A percentile compares a stretch with the other conserved stretches of the same genome.
Conservation (phyloP, 441 rosid genomes). For the Corymbia citriodora region DNA sequence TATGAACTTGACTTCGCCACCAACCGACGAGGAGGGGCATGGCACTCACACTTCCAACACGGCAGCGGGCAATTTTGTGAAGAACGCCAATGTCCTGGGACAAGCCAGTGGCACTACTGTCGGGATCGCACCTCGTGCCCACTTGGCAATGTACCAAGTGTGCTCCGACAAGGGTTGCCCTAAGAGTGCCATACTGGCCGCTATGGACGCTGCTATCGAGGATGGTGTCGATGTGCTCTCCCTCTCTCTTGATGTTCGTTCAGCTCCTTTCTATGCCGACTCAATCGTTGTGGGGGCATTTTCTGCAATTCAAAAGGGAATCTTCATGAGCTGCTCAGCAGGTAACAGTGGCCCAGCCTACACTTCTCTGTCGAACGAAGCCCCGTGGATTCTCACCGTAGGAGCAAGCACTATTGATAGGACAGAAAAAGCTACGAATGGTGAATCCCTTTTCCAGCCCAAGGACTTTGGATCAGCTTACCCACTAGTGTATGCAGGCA, state of each 20-base stretch:
- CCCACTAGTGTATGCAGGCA: constrained; percentile 1
- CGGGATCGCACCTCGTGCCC: constrained; percentile 3
- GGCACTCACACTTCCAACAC: constrained; percentile 10
- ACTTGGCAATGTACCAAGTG: constrained; percentile 7
- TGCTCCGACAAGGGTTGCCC: background rate
- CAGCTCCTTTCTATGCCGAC: background rate
- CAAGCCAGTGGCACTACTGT: constrained; percentile 1
- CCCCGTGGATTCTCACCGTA: constrained; percentile 9
- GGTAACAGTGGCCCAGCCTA: background rate
- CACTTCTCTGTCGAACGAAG: constrained; percentile 4
- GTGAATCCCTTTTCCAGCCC: constrained; percentile 7
- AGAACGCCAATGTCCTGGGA: constrained; percentile 1
- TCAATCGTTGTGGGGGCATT: background rate
- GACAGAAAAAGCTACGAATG: background rate
- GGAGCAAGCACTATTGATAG: constrained; percentile 3
- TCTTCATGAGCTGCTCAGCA: constrained; percentile 6
- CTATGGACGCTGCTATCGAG: constrained; percentile 7
- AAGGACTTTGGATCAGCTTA: background rate
- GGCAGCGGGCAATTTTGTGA: constrained; percentile 3
- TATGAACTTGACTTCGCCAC: background rate
- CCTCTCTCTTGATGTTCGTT: background rate
- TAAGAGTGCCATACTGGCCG: background rate
- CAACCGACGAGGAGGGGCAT: background rate
- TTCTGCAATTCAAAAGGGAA: constrained; percentile 2
- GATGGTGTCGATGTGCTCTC: constrained; percentile 8